These are phyloP conservation scores for Rasamsonia emersonii DNA, from an alignment of 2,329 filamentous ascomycete species.

Conservation along the genomic window DNA sequence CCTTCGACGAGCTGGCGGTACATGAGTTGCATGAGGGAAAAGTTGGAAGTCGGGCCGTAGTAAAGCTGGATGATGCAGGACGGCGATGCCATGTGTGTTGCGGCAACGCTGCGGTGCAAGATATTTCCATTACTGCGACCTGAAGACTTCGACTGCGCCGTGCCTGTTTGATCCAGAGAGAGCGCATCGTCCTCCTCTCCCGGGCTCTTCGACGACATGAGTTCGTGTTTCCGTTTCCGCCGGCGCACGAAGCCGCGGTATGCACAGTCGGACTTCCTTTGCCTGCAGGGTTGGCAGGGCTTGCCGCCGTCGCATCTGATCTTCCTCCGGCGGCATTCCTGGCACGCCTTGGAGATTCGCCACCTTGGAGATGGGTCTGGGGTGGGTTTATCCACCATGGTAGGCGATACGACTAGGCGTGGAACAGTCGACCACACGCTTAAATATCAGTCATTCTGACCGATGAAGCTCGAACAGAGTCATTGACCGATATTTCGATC, in stretches of 20 bases:
- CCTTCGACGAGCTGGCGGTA: conserved; percentile 23
- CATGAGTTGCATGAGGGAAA: conserved; percentile 34
- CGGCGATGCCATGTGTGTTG: conserved; percentile 38
- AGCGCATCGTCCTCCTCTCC: conserved; percentile 1
- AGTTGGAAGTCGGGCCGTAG: conserved; percentile 41
- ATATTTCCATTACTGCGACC: conserved; percentile 12
- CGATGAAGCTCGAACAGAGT: no score
- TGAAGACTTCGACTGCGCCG: neutral
- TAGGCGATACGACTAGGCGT: no score
- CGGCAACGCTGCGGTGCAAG: conserved; percentile 38
- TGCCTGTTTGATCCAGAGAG: neutral
- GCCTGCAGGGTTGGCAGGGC: conserved; percentile 33
- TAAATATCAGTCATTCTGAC: no score
- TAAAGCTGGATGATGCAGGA: conserved; percentile 39
- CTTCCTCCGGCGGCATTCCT: conserved; percentile 34
- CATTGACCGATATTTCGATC: no score
- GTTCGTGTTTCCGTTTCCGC: conserved; percentile 25
- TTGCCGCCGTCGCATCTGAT: conserved; percentile 32
- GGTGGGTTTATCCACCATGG: conserved; percentile 19
- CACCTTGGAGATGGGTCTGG: conserved; percentile 16
- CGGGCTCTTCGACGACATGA: conserved; percentile 6
- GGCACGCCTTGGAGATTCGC: conserved; percentile 31
- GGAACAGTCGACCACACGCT: no score
- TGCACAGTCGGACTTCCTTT: conserved; percentile 23
- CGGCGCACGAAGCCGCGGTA: conserved; percentile 30